Evolutionary conservation across 257 asterid species (phyloP).

Genomic region (Penstemon newberryi): DNA sequence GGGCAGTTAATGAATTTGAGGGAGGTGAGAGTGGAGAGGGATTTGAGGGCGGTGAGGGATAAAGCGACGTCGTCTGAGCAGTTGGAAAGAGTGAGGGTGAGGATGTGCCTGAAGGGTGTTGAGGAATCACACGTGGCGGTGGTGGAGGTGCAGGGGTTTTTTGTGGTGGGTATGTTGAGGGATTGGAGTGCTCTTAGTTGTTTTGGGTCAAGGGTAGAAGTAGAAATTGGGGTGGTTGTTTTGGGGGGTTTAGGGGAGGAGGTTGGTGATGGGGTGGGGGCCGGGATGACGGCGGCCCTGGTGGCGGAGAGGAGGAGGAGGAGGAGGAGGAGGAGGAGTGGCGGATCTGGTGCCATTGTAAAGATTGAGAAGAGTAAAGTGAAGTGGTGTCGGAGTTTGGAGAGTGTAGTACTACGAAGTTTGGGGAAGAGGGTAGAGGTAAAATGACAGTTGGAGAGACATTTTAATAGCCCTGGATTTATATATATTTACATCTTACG

Average conservation of each 20-base stretch:
- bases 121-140: conserved; percentile 61
- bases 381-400: conserved; percentile 13
- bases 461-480: conserved; percentile 29
- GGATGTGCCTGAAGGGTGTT: conserved; percentile 75
- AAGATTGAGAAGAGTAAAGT: neutral
- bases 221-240: conserved; percentile 33
- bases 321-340: conserved; percentile 29
- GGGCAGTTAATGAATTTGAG: conserved; percentile 76
- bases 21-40: conserved; percentile 72
- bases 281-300: conserved; percentile 31
- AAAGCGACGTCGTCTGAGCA: conserved; percentile 78
- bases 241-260: conserved; percentile 27
- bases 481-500: conserved; percentile 39
- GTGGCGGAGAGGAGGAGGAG: conserved; percentile 28
- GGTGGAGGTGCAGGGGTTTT: conserved; percentile 71
- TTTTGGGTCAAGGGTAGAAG: conserved; percentile 76
- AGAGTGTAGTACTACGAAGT: neutral
- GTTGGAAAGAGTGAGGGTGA: conserved; percentile 74
- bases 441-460: conserved; percentile 38
- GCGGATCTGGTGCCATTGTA: conserved; percentile 35
- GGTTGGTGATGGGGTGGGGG: conserved; percentile 32
- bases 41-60: conserved; percentile 63
- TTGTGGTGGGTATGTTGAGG: conserved; percentile 61
- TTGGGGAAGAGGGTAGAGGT: neutral
- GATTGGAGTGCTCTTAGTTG: conserved; percentile 83